Base-by-base conservation (phyloP, 345 rosid genomes). In the Microcos paniculata region DNA sequence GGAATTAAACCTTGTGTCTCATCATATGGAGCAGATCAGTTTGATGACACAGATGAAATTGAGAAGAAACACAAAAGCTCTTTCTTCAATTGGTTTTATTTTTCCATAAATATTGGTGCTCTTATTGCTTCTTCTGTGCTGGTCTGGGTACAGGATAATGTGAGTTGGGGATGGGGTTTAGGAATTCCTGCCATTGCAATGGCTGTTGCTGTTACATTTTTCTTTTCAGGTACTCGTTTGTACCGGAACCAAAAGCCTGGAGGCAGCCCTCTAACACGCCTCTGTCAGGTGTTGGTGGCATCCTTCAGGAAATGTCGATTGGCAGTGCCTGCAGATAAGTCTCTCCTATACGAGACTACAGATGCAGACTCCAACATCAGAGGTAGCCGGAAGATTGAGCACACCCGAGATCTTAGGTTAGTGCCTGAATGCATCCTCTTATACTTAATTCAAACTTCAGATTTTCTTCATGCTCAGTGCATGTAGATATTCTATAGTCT, bases 11-110 rank as follows among this genome's bases (percentile, higher is more conserved):
- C 78, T 35, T 74, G 78, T 21, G 74, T 74, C 26, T 74, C 76
- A 61, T 68, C 82, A 8, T 74, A 74, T 43, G 82, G 82, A 42
- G 78, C 82, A 1, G 82, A 79, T 53, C 79, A 79, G 62, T 79
- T 79, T 33, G 76, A 79, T n/a, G 82, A 79, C 46, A 49, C 71
- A 0, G 82, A 79, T 18, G 75, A 75, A 7, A 6, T 40, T 9
- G 82, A 79, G 71, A 79, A 61, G 70, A 69, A 38, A 42, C 52
- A 70, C 75, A 57, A 74, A 35, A 52, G 77, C 10, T 74, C 77
- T 30, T 74, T 74, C 75, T 72, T 72, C 40, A 72, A 72, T 11
- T 72, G 75, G 75, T 72, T 57, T 33, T 72, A 72, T 28, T 57
- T 74, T 23, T 74, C 77, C 26, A 64, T 74, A 62, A 74, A 74